A percentile compares a stretch with the other conserved stretches of the same genome.
phyloP scores from a whole-genome alignment of 1,139 yeast species.

The Zygoascus hellenicus region DNA sequence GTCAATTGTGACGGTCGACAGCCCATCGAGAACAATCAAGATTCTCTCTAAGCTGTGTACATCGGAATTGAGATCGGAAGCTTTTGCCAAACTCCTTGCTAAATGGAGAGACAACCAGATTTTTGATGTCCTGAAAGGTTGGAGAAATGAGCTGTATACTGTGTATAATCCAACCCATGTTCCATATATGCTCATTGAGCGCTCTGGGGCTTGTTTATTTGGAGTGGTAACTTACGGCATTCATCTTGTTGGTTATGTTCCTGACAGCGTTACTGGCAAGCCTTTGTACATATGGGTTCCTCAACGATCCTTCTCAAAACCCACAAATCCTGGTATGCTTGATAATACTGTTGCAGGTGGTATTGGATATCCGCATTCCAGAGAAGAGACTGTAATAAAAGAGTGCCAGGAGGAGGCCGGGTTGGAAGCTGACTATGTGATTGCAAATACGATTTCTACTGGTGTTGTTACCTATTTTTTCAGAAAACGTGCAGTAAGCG shows the following conservation, averaged over 20 bases:
- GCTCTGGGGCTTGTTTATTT: constrained; percentile 72
- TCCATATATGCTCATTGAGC: constrained; percentile 66
- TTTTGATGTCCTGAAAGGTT: constrained; percentile 55
- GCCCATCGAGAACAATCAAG: constrained; percentile 32
- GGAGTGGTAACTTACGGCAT: constrained; percentile 91
- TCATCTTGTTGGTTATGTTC: constrained; percentile 75
- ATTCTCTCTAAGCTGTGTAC: constrained; percentile 41
- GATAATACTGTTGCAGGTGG: constrained; percentile 98
- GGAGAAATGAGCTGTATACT: constrained; percentile 83
- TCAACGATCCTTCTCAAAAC: constrained; percentile 64
- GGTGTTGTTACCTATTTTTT: constrained; percentile 67
- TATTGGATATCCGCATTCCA: constrained; percentile 71
- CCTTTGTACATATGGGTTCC: constrained; percentile 77
- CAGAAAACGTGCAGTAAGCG: constrained; percentile 24
- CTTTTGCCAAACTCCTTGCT: constrained; percentile 42
- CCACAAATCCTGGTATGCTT: constrained; percentile 84
- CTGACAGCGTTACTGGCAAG: constrained; percentile 33
- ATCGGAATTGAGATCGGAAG: constrained; percentile 42
- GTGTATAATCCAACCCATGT: constrained; percentile 51
- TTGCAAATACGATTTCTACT: constrained; percentile 40
- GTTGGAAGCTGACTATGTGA: constrained; percentile 48
- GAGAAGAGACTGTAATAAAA: constrained; percentile 70
- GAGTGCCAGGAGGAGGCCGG: constrained; percentile 94
- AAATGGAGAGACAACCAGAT: constrained; percentile 38
- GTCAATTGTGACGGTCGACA: constrained; percentile 36